Percentiles rank a stretch among this genome's conserved stretches.
Evolutionary conservation across 352 stramenopile species (phyloP).

Genomic region (Phytophthora kernoviae): DNA sequence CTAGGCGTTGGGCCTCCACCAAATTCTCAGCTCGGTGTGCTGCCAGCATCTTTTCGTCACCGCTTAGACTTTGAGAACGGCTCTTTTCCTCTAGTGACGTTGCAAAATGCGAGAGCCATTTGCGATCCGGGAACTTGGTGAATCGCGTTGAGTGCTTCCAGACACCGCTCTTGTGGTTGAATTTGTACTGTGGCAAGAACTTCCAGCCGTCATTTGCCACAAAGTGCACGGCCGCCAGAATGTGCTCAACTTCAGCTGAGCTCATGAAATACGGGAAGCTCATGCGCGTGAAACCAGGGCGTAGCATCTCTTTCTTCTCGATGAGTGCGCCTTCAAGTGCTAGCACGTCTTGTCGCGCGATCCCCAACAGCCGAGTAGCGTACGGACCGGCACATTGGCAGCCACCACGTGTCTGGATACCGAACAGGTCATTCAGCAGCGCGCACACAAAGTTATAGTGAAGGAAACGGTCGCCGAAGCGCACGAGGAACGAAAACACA

Average conservation of each 20-base stretch:
- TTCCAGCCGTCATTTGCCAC: slow-evolving; percentile 94
- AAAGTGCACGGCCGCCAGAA: slow-evolving; percentile 93
- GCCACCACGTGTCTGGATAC: slow-evolving; percentile 83
- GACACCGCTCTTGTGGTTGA: slow-evolving; percentile 96
- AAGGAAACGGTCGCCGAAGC: slow-evolving; percentile 89
- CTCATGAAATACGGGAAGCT: slow-evolving; percentile 92
- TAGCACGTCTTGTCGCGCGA: slow-evolving; percentile 72
- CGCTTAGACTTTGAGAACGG: slow-evolving; percentile 24
- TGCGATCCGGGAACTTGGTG: slow-evolving; percentile 56
- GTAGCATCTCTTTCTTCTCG: slow-evolving; percentile 92
- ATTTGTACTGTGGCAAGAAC: slow-evolving; percentile 95
- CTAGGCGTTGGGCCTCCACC: slow-evolving; percentile 37
- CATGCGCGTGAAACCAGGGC: slow-evolving; percentile 95
- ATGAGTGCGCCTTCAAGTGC: slow-evolving; percentile 89
- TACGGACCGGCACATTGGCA: slow-evolving; percentile 95
- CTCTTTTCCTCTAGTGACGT: slow-evolving; percentile 34
- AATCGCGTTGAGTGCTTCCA: slow-evolving; percentile 85
- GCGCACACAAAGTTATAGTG: slow-evolving; percentile 99
- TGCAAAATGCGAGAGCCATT: slow-evolving; percentile 62
- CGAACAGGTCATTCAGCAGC: slow-evolving; percentile 98
- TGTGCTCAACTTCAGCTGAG: slow-evolving; percentile 91
- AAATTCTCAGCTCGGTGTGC: slow-evolving; percentile 53
- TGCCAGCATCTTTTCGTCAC: slow-evolving; percentile 41
- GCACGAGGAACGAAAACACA: slow-evolving; percentile 96
- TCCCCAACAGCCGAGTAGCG: slow-evolving; percentile 91